A percentile compares a stretch with the other conserved stretches of the same genome.
These are phyloP conservation scores for Boletellus deceptivus DNA, from an alignment of 1,284 basidiomycete genomes.

Conservation along the genomic window DNA sequence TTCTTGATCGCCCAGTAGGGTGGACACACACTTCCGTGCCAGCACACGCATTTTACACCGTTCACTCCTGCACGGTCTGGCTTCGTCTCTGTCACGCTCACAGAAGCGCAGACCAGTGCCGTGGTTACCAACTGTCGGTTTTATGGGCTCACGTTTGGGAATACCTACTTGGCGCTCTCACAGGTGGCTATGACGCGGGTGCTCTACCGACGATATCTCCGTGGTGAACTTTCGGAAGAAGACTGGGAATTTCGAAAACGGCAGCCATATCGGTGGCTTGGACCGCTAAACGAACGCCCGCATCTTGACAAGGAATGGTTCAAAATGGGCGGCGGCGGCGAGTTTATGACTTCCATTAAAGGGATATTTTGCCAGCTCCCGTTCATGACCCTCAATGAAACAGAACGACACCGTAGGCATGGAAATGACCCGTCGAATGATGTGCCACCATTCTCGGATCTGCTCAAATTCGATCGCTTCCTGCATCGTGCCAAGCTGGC, in stretches of 20 bases:
- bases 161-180: not conserved
- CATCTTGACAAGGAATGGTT: slow-evolving; percentile 52
- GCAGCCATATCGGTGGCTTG: not conserved
- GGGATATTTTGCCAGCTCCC: slow-evolving; percentile 38
- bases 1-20: slow-evolving; percentile 39
- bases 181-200: slow-evolving; percentile 8
- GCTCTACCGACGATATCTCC: slow-evolving; percentile 8
- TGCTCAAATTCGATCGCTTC: slow-evolving; percentile 37
- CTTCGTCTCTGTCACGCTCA: slow-evolving; percentile 22
- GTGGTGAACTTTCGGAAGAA: slow-evolving; percentile 3
- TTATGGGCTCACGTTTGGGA: not conserved
- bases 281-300: slow-evolving; percentile 52
- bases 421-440: slow-evolving; percentile 15
- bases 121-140: not conserved
- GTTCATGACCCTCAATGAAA: slow-evolving; percentile 2
- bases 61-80: slow-evolving; percentile 39
- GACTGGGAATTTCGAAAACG: slow-evolving; percentile 5
- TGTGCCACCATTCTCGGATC: slow-evolving; percentile 40
- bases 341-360: slow-evolving; percentile 44
- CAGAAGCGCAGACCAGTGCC: slow-evolving; percentile 8
- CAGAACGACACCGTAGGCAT: not conserved
- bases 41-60: slow-evolving; percentile 35
- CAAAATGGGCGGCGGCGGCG: slow-evolving; percentile 42
- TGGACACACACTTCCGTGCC: slow-evolving; percentile 54
- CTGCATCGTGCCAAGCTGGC: slow-evolving; percentile 18